Conservation (phyloP, 257 asterid genomes). For the Scutellaria baicalensis region DNA sequence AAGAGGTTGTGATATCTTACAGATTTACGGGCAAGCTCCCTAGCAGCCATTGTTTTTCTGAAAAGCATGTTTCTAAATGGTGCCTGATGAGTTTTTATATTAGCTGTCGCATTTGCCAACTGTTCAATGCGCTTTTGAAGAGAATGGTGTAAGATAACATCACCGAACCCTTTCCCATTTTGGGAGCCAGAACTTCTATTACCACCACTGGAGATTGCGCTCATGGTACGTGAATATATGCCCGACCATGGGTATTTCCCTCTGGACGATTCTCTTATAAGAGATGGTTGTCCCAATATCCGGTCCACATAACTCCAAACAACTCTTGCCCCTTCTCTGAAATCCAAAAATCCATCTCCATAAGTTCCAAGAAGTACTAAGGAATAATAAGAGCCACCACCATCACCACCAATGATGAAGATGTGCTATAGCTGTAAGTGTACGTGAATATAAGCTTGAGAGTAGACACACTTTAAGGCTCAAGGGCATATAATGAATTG, state of each 20-base stretch:
- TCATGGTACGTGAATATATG: constrained; percentile 44
- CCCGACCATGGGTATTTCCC: constrained; percentile 99
- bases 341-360: constrained; percentile 15
- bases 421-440: neutral
- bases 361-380: neutral
- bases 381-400: neutral
- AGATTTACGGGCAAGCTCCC: constrained; percentile 96
- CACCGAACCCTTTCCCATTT: constrained; percentile 71
- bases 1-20: constrained; percentile 44
- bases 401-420: neutral
- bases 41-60: constrained; percentile 98
- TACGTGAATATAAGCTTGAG: neutral
- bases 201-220: constrained; percentile 36
- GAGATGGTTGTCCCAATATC: constrained; percentile 93
- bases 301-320: constrained; percentile 97
- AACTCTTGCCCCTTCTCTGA: constrained; percentile 98
- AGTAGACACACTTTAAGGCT: neutral
- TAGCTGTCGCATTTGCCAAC: constrained; percentile 81
- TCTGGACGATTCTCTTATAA: constrained; percentile 93
- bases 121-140: constrained; percentile 86
- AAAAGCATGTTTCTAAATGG: constrained; percentile 96
- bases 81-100: constrained; percentile 90
- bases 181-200: constrained; percentile 33
- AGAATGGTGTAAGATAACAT: constrained; percentile 81
- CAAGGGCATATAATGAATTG: neutral